Percentiles rank a stretch among this genome's conserved stretches.
phyloP scores from a whole-genome alignment of 805 yeast genomes.

The Metschnikowia lachancei region DNA sequence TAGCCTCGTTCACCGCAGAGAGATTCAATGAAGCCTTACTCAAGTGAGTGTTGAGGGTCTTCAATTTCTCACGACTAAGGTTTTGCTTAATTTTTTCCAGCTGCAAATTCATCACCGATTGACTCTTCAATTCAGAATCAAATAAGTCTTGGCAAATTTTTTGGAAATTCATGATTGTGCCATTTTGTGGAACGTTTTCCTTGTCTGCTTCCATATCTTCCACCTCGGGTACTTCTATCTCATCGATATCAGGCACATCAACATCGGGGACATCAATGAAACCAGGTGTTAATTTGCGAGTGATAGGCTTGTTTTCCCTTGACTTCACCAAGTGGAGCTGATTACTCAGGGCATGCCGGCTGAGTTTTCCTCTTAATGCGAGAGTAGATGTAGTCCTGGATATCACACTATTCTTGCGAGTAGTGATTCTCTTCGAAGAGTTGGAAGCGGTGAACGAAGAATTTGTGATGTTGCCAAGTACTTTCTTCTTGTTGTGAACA shows the following conservation, averaged over 20 bases:
- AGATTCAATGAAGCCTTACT: slow-evolving; percentile 16
- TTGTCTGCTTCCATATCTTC: slow-evolving; percentile 18
- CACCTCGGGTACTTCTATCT: slow-evolving; percentile 14
- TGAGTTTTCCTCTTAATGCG: slow-evolving; percentile 11
- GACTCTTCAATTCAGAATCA: slow-evolving; percentile 20
- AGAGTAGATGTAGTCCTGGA: slow-evolving; percentile 24
- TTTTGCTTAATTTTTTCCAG: slow-evolving; percentile 4
- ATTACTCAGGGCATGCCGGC: slow-evolving; percentile 10
- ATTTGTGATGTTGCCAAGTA: slow-evolving; percentile 35
- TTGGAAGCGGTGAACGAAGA: slow-evolving; percentile 38
- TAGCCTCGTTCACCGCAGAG: slow-evolving; percentile 4
- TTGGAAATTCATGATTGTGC: slow-evolving; percentile 31
- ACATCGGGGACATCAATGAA: slow-evolving; percentile 17
- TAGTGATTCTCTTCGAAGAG: slow-evolving; percentile 34
- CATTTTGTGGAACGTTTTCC: slow-evolving; percentile 18
- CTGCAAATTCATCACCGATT: slow-evolving; percentile 9
- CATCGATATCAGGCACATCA: slow-evolving; percentile 16
- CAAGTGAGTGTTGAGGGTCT: slow-evolving; percentile 12
- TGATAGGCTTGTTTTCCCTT: slow-evolving; percentile 13
- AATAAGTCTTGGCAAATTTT: slow-evolving; percentile 34
- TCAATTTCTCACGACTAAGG: slow-evolving; percentile 13
- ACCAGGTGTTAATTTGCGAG: slow-evolving; percentile 18
- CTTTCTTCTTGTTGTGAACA: slow-evolving; percentile 23
- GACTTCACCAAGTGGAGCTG: slow-evolving; percentile 14
- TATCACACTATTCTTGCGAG: slow-evolving; percentile 25